Evolutionary conservation across 139 green algal species (phyloP), one percentile per base, ranked within the genome.

Genomic region (Haematococcus sp.): DNA sequence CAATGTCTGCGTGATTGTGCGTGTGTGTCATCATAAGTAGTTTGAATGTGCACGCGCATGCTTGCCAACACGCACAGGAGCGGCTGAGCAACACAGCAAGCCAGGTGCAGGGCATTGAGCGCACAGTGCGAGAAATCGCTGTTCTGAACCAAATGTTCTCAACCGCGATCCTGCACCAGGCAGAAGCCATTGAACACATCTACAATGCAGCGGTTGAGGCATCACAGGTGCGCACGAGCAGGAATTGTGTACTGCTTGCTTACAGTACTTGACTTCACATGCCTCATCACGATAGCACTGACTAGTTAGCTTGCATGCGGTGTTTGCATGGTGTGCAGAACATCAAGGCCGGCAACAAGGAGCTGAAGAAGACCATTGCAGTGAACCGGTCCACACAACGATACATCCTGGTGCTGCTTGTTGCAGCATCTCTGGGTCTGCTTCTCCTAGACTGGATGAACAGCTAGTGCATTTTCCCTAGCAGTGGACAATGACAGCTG

Each of bases 391-490:
- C 80, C 13, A 81, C 82, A 1, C 66, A 74, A 4, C 78, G 81
- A 4, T 88, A 87, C 66, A 52, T 94, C 33, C n/a, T 94, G 25
- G 79, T 84, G 40, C 71, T 96, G 63, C 71, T 95, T 59, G 52
- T 93, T 2, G 55, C 81, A 0, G 84, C 85, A 0, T 80, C 84
- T 9, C n/a, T 90, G 15, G 43, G 71, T 28, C 68, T 96, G 54
- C 78, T 96, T 31, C 88, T 96, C 71, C 80, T 93, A 23, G 90
- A 96, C 76, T 93, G 91, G 90, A 89, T 85, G 56, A 85, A 90
- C 63, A 93, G 89, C n/a, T n/a, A n/a, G n/a, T n/a, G n/a, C n/a
- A n/a, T n/a, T n/a, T n/a, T n/a, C n/a, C n/a, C n/a, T n/a, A n/a
- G n/a, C n/a, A n/a, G n/a, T n/a, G n/a, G n/a, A n/a, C n/a, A n/a